Conservation (phyloP, 352 stramenopile genomes). For the Thraustochytrium striatum region DNA sequence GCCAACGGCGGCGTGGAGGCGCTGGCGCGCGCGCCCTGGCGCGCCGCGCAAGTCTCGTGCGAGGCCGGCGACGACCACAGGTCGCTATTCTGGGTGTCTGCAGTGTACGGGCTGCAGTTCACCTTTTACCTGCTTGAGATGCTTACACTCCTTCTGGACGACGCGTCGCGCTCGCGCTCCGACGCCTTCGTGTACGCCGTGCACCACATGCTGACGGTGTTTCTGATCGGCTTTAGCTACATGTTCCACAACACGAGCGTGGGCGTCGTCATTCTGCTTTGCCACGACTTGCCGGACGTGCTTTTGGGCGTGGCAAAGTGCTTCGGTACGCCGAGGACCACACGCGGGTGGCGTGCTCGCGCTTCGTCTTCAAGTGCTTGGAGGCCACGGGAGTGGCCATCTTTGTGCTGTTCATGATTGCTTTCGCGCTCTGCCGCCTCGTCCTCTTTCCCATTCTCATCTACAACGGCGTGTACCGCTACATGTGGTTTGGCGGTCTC, state of each 20-base stretch:
- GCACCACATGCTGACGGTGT: constrained; percentile 18
- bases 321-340: constrained; percentile 31
- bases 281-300: background rate
- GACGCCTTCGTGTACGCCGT: constrained; percentile 33
- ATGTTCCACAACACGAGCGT: background rate
- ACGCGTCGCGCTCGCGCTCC: background rate
- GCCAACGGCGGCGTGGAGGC: background rate
- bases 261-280: background rate
- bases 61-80: background rate
- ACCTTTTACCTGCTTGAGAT: constrained; percentile 28
- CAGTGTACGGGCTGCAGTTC: background rate
- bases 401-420: background rate
- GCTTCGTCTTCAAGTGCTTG: background rate
- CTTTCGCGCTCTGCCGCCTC: background rate
- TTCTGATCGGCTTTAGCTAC: constrained; percentile 26
- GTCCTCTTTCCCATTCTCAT: constrained; percentile 25
- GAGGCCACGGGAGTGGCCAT: constrained; percentile 4
- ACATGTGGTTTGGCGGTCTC: background rate
- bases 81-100: background rate
- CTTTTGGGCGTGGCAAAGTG: constrained; percentile 12
- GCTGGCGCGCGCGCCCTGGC: background rate
- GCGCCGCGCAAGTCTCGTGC: background rate
- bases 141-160: background rate
- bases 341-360: background rate
- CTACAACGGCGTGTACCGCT: background rate